These are phyloP conservation scores for Xylaria multiplex DNA, from an alignment of 2,329 filamentous ascomycete genomes.

Conservation along the genomic window DNA sequence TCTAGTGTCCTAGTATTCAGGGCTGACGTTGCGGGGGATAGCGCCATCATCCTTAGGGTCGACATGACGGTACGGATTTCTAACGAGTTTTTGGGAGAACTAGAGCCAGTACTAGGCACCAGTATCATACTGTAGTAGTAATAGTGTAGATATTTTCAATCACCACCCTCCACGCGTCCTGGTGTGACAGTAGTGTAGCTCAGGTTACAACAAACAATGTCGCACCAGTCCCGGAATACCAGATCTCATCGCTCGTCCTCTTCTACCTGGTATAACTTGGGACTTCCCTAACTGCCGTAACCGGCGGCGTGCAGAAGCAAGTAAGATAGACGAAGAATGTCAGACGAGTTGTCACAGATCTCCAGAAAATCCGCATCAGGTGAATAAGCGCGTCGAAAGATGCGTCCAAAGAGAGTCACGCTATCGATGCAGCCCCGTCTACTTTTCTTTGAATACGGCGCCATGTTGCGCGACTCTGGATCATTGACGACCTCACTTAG, in stretches of 20 bases:
- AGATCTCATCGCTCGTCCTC: constrained; percentile 10
- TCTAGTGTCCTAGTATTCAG: not conserved
- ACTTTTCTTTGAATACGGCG: constrained; percentile 8
- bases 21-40: constrained; percentile 30
- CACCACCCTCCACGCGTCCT: not conserved
- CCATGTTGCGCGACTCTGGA: constrained; percentile 10
- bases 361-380: constrained; percentile 26
- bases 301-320: constrained; percentile 28
- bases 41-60: constrained; percentile 21
- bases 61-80: not conserved
- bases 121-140: not conserved
- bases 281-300: constrained; percentile 21
- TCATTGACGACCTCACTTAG: not conserved
- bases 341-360: constrained; percentile 30
- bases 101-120: not conserved
- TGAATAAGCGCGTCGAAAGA: constrained; percentile 28
- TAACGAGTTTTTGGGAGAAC: not conserved
- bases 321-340: constrained; percentile 29
- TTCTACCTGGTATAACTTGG: not conserved
- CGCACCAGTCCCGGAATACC: not conserved
- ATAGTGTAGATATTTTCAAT: not conserved
- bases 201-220: constrained; percentile 12
- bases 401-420: constrained; percentile 24
- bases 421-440: constrained; percentile 31
- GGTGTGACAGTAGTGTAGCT: not conserved